phyloP scores from a whole-genome alignment of 495 filamentous ascomycete species.

The Lophiostoma macrostomum region DNA sequence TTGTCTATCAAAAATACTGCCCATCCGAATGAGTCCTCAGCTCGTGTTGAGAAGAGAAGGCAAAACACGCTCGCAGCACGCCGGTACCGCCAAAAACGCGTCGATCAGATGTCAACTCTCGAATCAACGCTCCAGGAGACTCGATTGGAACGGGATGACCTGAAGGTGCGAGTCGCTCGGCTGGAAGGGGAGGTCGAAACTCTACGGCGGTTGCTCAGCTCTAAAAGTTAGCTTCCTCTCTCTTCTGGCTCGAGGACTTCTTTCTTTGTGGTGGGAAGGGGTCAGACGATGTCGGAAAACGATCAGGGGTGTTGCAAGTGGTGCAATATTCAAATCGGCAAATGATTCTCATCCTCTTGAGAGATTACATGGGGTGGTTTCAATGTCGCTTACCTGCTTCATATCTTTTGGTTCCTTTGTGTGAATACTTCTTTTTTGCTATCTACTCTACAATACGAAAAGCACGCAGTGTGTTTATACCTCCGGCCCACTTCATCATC shows the following conservation, averaged over 20 bases:
- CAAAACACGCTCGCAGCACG: slow-evolving; percentile 41
- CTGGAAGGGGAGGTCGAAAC: slow-evolving; percentile 34
- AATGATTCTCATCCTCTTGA: slow-evolving; percentile 12
- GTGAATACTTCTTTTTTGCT: neutral
- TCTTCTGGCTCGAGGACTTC: neutral
- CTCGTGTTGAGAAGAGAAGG: slow-evolving; percentile 34
- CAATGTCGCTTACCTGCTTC: neutral
- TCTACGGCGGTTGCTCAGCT: slow-evolving; percentile 18
- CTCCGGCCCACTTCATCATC: too few relatives aligned
- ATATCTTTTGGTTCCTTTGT: neutral
- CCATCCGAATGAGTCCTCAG: slow-evolving; percentile 6
- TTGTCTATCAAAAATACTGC: slow-evolving; percentile 12
- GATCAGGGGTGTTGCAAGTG: slow-evolving; percentile 5
- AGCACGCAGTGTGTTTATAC: neutral
- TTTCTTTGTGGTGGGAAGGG: neutral
- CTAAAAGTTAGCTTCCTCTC: slow-evolving; percentile 6
- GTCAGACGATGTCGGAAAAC: slow-evolving; percentile 32
- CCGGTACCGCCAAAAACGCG: slow-evolving; percentile 40
- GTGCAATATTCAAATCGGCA: slow-evolving; percentile 26
- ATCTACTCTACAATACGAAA: neutral
- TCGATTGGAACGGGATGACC: slow-evolving; percentile 24
- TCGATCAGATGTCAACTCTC: slow-evolving; percentile 38
- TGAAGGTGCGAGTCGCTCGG: slow-evolving; percentile 27
- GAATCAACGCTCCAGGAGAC: slow-evolving; percentile 36
- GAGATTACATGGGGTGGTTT: neutral